Evolutionary conservation across 768 basidiomycete species (phyloP), one percentile per base, ranked within the genome.

Genomic region (Cubamyces lactineus): DNA sequence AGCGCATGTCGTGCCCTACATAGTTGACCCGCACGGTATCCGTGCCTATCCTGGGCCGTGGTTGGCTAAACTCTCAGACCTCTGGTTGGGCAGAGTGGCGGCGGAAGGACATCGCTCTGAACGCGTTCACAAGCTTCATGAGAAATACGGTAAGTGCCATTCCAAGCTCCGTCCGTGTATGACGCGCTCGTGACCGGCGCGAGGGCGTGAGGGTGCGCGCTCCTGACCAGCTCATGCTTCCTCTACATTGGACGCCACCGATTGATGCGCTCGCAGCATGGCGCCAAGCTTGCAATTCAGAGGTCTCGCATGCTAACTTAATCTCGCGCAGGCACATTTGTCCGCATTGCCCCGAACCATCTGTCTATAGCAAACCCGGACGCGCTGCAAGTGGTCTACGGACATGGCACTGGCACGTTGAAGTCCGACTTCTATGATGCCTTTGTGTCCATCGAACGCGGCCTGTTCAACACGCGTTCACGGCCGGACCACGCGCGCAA

Each of bases 401-500:
- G 86, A 0, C 93, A 87, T 64, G 92, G 92, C 4, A 93, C 86
- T 59, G 92, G 93, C n/a, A 84, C 89, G 5, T 80, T 89, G 59
- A 94, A 94, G 93, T 70, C 77, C 38, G 73, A 78, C 59, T 84
- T 82, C 68, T 83, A 79, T 65, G 75, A 76, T 46, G 75, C 75
- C 1, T 75, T 76, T 60, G 75, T 76, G 16, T 73, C 75, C 45
- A 74, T 76, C 58, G 69, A 69, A 55, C 70, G 71, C 76, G 88
- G 89, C 1, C 76, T 92, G 28, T 92, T 92, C 82, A 91, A 88
- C 73, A 90, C 89, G 17, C 85, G 92, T 47, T 84, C 89, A 69
- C 85, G 92, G 34, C 70, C 75, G 6, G 90, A 93, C 59, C 94
- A 96, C 71, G 82, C 91, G 6, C 86, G 94, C 45, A 96, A 95